Percentiles rank a stretch among this genome's conserved stretches.
These are phyloP conservation scores for Kodamaea neixiangensis DNA, from an alignment of 805 yeast genomes.

Conservation along the genomic window DNA sequence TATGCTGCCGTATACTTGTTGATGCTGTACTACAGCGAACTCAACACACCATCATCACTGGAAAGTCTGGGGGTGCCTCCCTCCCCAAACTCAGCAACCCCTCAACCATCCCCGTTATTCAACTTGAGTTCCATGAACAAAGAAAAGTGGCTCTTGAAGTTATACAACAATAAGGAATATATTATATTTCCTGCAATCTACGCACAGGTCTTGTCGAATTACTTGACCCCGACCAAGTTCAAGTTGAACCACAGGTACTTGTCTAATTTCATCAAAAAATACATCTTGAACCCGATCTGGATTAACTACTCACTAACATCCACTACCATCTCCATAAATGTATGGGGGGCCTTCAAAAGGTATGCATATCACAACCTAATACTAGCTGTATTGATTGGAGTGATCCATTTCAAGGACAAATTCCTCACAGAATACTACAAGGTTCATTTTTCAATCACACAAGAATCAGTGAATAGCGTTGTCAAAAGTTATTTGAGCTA, in stretches of 20 bases:
- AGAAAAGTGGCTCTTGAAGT: slow-evolving; percentile 17
- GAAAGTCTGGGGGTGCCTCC: slow-evolving; percentile 11
- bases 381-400: slow-evolving; percentile 21
- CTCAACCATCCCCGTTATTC: slow-evolving; percentile 26
- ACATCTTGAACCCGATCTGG: slow-evolving; percentile 44
- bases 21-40: slow-evolving; percentile 30
- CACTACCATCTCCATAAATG: slow-evolving; percentile 25
- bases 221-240: slow-evolving; percentile 40
- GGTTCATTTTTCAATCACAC: slow-evolving; percentile 16
- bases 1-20: slow-evolving; percentile 36
- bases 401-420: slow-evolving; percentile 21
- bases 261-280: slow-evolving; percentile 30
- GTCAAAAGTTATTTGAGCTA: slow-evolving; percentile 20
- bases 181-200: slow-evolving; percentile 37
- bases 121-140: slow-evolving; percentile 25
- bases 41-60: slow-evolving; percentile 37
- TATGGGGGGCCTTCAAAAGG: slow-evolving; percentile 28
- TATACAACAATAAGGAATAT: slow-evolving; percentile 34
- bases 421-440: slow-evolving; percentile 27
- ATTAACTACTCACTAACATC: slow-evolving; percentile 35
- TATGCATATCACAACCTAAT: slow-evolving; percentile 29
- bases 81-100: slow-evolving; percentile 16
- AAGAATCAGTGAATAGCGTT: slow-evolving; percentile 10
- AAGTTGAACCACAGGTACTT: slow-evolving; percentile 38
- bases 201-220: slow-evolving; percentile 42